These are phyloP conservation scores for Tolypocladium capitatum DNA, from an alignment of 2,329 filamentous ascomycete species.

Conservation along the genomic window DNA sequence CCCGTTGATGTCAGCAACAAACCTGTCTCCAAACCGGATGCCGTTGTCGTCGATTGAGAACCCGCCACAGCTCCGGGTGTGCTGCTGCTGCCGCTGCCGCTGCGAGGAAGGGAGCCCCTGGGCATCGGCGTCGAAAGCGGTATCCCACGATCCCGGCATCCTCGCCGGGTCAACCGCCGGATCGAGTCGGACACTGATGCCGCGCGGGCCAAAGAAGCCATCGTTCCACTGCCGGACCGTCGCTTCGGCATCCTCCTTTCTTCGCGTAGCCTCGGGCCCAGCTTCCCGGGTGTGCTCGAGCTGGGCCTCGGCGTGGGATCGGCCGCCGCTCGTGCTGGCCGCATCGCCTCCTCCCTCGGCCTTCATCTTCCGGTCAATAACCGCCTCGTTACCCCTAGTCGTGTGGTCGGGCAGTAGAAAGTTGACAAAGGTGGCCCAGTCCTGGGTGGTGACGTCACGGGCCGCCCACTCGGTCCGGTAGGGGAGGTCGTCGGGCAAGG, in stretches of 20 bases:
- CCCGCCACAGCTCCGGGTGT: constrained; percentile 11
- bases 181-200: constrained; percentile 27
- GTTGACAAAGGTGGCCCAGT: constrained; percentile 48
- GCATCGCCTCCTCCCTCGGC: constrained; percentile 22
- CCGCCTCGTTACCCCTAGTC: constrained; percentile 27
- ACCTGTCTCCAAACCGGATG: constrained; percentile 26
- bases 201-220: constrained; percentile 39
- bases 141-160: constrained; percentile 14
- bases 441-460: constrained; percentile 34
- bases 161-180: constrained; percentile 7
- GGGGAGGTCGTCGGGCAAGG: constrained; percentile 30
- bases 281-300: constrained; percentile 19
- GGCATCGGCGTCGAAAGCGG: constrained; percentile 7
- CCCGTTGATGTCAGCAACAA: constrained; percentile 31
- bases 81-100: constrained; percentile 2
- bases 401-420: constrained; percentile 38
- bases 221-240: constrained; percentile 43
- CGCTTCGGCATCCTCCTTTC: constrained; percentile 19
- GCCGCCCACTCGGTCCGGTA: constrained; percentile 23
- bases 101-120: neutral
- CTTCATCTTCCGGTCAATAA: constrained; percentile 35
- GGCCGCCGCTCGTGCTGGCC: constrained; percentile 8
- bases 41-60: constrained; percentile 30
- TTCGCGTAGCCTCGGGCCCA: constrained; percentile 11
- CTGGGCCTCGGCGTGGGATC: constrained; percentile 25